Percentiles rank a stretch among this genome's conserved stretches.
phyloP scores from a whole-genome alignment of 75 land plant genomes.

The Azolla pinnata region DNA sequence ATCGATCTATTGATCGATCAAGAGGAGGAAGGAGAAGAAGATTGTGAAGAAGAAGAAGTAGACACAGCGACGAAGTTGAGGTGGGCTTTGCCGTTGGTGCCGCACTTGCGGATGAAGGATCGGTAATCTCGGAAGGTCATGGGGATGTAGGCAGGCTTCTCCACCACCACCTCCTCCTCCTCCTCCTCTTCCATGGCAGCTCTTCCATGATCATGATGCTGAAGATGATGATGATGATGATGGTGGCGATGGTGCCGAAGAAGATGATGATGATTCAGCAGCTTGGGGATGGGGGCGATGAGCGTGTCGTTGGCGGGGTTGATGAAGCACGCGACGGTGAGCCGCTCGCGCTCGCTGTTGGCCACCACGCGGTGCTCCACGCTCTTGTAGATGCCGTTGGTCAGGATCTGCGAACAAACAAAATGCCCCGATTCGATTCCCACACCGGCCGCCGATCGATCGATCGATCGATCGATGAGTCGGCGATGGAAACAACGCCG shows the following conservation, averaged over 20 bases:
- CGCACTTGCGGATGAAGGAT: background rate
- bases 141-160: background rate
- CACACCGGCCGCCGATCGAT: background rate
- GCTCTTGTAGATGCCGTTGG: slow-evolving; percentile 59
- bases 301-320: slow-evolving; percentile 25
- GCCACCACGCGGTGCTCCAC: slow-evolving; percentile 46
- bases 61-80: background rate
- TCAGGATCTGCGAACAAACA: slow-evolving; percentile 25
- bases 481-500: background rate
- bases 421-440: background rate
- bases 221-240: too few relatives aligned
- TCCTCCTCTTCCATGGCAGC: too few relatives aligned
- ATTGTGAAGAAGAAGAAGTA: background rate
- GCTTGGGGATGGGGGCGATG: slow-evolving; percentile 11
- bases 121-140: slow-evolving; percentile 1
- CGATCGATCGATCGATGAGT: too few relatives aligned
- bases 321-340: slow-evolving; percentile 45
- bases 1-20: too few relatives aligned
- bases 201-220: too few relatives aligned
- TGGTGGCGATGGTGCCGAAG: too few relatives aligned
- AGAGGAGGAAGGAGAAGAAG: too few relatives aligned
- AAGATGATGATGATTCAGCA: slow-evolving; percentile 5
- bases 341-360: slow-evolving; percentile 27
- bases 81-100: slow-evolving; percentile 1
- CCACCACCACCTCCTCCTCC: too few relatives aligned